Percentiles rank a stretch among this genome's conserved stretches.
Evolutionary conservation across 2,329 filamentous ascomycete species (phyloP).

Genomic region (Penicillium sp.): DNA sequence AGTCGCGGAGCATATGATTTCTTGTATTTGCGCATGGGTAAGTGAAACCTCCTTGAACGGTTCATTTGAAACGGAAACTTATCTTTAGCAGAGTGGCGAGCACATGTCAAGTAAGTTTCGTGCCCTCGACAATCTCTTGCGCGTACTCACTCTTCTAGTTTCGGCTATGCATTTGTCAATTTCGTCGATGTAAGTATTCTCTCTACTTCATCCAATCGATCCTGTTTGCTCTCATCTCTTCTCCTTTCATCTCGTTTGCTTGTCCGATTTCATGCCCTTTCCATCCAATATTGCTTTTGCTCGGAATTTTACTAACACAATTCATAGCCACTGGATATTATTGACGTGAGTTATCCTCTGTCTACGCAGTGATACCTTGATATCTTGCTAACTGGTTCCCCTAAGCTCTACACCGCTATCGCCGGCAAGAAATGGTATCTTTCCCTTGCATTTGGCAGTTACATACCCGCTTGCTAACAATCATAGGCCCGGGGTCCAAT

Average conservation of each 20-base stretch:
- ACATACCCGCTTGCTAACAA: constrained; percentile 31
- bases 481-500: constrained; percentile 61
- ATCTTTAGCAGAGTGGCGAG: no score
- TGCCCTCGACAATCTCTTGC: background rate
- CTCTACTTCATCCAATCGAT: no score
- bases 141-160: constrained; percentile 50
- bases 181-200: constrained; percentile 66
- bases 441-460: constrained; percentile 5
- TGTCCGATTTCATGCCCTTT: background rate
- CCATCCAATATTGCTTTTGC: background rate
- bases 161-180: constrained; percentile 97
- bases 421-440: constrained; percentile 67
- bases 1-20: constrained; percentile 85
- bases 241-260: no score
- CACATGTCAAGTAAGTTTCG: constrained; percentile 56
- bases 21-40: constrained; percentile 82
- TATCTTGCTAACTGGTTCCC: constrained; percentile 7
- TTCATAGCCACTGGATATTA: constrained; percentile 65
- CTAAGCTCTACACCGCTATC: constrained; percentile 67
- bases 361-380: background rate
- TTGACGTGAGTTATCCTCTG: constrained; percentile 53
- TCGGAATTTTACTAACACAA: constrained; percentile 37
- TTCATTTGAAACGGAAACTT: no score
- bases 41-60: constrained; percentile 10
- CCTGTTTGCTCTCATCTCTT: no score